Percentiles rank a stretch among this genome's conserved stretches.
Evolutionary conservation across 2,329 filamentous ascomycete genomes (phyloP).

Genomic region (Colletotrichum sp.): DNA sequence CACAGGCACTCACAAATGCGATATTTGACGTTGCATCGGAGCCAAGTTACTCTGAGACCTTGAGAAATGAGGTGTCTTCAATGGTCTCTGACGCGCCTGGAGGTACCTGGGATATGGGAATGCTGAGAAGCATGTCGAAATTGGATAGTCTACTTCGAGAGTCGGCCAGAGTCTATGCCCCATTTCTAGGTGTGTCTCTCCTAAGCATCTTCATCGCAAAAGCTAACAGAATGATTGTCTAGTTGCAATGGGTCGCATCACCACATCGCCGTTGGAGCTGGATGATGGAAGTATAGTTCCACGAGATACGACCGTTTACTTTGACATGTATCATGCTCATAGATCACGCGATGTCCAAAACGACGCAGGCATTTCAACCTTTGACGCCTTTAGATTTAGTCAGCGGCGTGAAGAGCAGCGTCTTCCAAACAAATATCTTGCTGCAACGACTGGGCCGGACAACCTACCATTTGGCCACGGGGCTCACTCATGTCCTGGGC

Average conservation of each 20-base stretch:
- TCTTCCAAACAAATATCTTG: neutral
- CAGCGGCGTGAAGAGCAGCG: neutral
- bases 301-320: neutral
- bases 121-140: neutral
- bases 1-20: neutral
- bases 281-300: neutral
- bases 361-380: neutral
- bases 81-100: neutral
- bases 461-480: slow-evolving; percentile 45
- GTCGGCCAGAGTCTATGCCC: neutral
- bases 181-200: neutral
- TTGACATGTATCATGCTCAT: slow-evolving; percentile 1
- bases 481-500: slow-evolving; percentile 43
- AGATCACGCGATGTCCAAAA: neutral
- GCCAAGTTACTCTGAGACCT: neutral
- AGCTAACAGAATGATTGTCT: fast-evolving
- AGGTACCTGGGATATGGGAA: neutral
- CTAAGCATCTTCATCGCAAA: neutral
- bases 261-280: neutral
- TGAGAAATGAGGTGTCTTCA: neutral
- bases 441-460: slow-evolving; percentile 30
- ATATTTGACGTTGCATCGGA: neutral
- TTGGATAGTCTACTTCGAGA: neutral
- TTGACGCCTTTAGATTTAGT: neutral
- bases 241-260: slow-evolving; percentile 2